Conservation (phyloP, 2,329 filamentous ascomycete species). For the Arthrocladium fulminans region DNA sequence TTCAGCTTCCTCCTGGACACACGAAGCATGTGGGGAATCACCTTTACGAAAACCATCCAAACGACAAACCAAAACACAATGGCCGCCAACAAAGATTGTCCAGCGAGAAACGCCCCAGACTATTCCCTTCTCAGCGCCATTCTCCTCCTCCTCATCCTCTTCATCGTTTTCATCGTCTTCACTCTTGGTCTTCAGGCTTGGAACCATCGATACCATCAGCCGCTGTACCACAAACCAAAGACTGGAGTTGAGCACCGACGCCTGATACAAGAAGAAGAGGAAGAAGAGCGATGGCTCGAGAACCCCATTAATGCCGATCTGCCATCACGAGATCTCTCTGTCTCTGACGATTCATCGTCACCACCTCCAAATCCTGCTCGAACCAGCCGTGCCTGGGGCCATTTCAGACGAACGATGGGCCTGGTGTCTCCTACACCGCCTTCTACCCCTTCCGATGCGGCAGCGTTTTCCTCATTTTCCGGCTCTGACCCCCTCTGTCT, state of each 20-base stretch:
- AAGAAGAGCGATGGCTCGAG: neutral
- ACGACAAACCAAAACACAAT: neutral
- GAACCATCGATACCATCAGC: neutral
- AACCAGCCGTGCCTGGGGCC: neutral
- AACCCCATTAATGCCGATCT: neutral
- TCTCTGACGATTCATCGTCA: neutral
- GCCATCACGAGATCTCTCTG: neutral
- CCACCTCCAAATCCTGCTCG: neutral
- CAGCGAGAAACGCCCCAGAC: neutral
- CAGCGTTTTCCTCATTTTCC: neutral
- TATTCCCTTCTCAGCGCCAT: conserved; percentile 1
- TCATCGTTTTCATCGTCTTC: neutral
- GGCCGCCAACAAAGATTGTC: neutral
- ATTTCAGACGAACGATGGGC: neutral
- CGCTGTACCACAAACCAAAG: neutral
- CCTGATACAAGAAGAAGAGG: neutral
- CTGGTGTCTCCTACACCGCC: neutral
- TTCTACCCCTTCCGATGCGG: neutral
- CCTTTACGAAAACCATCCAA: neutral
- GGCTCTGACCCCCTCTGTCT: neutral
- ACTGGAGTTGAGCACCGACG: neutral
- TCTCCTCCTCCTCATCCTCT: conserved; percentile 4
- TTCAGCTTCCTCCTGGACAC: neutral
- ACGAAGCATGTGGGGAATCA: neutral
- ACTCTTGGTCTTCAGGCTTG: neutral